Percentiles rank a stretch among this genome's conserved stretches.
Evolutionary conservation across 1,284 basidiomycete species (phyloP).

Genomic region (Naganishia sp.): DNA sequence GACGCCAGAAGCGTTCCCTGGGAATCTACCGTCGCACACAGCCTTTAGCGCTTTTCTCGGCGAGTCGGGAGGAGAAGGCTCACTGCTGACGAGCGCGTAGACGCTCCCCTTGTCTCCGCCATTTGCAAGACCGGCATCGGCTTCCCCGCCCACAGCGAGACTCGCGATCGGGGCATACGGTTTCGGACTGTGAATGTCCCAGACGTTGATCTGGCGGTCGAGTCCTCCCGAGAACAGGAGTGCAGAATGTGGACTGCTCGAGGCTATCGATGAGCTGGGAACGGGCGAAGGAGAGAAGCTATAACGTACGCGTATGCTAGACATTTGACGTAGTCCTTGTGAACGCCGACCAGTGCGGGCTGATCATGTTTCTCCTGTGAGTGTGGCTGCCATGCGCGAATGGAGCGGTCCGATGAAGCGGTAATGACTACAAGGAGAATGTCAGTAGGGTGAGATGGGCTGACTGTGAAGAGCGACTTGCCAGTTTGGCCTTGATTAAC

Average conservation of each 20-base stretch:
- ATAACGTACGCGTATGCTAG: slow-evolving; percentile 67
- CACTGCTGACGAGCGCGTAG: slow-evolving; percentile 69
- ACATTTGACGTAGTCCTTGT: slow-evolving; percentile 88
- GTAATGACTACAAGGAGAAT: slow-evolving; percentile 67
- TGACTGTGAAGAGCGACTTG: slow-evolving; percentile 55
- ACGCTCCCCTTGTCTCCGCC: slow-evolving; percentile 71
- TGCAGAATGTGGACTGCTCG: slow-evolving; percentile 65
- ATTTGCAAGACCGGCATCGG: slow-evolving; percentile 48
- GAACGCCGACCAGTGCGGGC: slow-evolving; percentile 73
- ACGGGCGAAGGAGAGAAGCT: not conserved
- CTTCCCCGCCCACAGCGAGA: slow-evolving; percentile 38
- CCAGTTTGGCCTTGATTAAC: slow-evolving; percentile 87
- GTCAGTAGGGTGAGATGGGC: not conserved
- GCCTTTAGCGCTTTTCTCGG: slow-evolving; percentile 32
- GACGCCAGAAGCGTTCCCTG: slow-evolving; percentile 75
- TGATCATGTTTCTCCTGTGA: slow-evolving; percentile 60
- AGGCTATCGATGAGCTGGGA: too few species aligned
- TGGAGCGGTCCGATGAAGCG: slow-evolving; percentile 91
- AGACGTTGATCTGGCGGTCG: slow-evolving; percentile 88
- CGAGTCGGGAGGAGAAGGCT: slow-evolving; percentile 26
- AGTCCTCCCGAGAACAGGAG: slow-evolving; percentile 94
- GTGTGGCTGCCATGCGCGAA: slow-evolving; percentile 94
- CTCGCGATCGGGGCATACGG: slow-evolving; percentile 49
- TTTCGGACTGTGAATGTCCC: slow-evolving; percentile 71
- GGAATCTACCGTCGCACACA: slow-evolving; percentile 60